Evolutionary conservation across 768 basidiomycete genomes (phyloP).

Genomic region (Tubosaeta sp.): DNA sequence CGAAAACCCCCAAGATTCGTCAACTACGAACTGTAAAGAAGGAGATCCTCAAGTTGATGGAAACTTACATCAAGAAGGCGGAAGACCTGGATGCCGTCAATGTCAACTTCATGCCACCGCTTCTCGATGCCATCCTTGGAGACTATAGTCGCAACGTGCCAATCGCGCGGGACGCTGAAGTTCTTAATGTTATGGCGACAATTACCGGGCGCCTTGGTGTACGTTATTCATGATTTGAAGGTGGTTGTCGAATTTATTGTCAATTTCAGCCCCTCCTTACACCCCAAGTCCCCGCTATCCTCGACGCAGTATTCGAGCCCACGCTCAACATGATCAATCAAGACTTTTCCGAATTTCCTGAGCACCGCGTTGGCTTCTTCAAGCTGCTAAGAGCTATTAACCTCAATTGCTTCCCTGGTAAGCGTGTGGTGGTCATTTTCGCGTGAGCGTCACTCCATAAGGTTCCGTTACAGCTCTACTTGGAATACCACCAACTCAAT

Average conservation of each 20-base stretch:
- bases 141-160: conserved; percentile 96
- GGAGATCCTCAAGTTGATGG: conserved; percentile 95
- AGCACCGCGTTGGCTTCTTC: conserved; percentile 97
- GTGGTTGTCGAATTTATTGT: conserved; percentile 5
- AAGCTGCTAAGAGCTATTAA: conserved; percentile 92
- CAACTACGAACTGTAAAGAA: conserved; percentile 96
- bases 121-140: conserved; percentile 95
- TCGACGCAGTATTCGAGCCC: conserved; percentile 96
- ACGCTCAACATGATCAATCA: conserved; percentile 99
- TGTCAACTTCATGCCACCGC: conserved; percentile 85
- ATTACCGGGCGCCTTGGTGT: conserved; percentile 88
- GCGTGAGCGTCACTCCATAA: neutral
- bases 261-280: conserved; percentile 68
- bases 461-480: conserved; percentile 52
- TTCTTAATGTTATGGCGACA: conserved; percentile 94
- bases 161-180: conserved; percentile 91
- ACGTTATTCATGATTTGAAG: conserved; percentile 30
- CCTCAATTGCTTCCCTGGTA: conserved; percentile 92
- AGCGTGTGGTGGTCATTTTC: conserved; percentile 14
- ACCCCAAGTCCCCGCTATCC: conserved; percentile 89
- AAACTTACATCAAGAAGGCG: conserved; percentile 95
- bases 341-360: conserved; percentile 98
- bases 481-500: conserved; percentile 83
- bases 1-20: conserved; percentile 95
- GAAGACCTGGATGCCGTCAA: conserved; percentile 96